Percentiles rank a stretch among this genome's conserved stretches.
These are phyloP conservation scores for Ceratobasidium sp. DNA, from an alignment of 1,284 basidiomycete species.

Conservation along the genomic window DNA sequence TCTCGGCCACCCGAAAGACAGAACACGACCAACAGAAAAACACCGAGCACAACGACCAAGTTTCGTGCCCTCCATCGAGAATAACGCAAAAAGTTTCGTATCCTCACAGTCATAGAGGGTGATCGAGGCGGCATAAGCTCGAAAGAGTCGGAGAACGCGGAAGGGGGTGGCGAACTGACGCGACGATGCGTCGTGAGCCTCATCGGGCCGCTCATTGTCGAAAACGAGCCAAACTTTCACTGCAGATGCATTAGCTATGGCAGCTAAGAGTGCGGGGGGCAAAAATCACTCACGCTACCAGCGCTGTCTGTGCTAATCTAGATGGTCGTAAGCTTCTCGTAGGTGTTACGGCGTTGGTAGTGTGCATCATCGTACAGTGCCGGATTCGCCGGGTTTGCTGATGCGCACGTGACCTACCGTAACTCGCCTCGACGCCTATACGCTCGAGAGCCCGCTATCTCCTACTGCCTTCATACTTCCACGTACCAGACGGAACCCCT, in stretches of 20 bases:
- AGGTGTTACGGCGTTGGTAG: slow-evolving; percentile 16
- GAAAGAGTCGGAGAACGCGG: slow-evolving; percentile 40
- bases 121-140: slow-evolving; percentile 32
- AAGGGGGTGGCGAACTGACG: slow-evolving; percentile 24
- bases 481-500: neutral
- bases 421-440: neutral
- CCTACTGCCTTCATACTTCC: neutral
- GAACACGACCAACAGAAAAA: slow-evolving; percentile 37
- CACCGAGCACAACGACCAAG: slow-evolving; percentile 15
- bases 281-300: slow-evolving; percentile 22
- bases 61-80: slow-evolving; percentile 24
- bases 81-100: slow-evolving; percentile 24
- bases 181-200: slow-evolving; percentile 35
- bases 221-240: neutral
- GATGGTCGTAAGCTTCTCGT: slow-evolving; percentile 23
- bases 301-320: neutral
- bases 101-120: neutral
- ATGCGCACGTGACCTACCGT: slow-evolving; percentile 8
- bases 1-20: slow-evolving; percentile 2
- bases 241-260: neutral
- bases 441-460: neutral
- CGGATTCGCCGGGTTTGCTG: neutral
- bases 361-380: slow-evolving; percentile 8
- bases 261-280: neutral
- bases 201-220: slow-evolving; percentile 28